phyloP scores from a whole-genome alignment of 2,329 filamentous ascomycete genomes.

The Mycosphaerella sp. region DNA sequence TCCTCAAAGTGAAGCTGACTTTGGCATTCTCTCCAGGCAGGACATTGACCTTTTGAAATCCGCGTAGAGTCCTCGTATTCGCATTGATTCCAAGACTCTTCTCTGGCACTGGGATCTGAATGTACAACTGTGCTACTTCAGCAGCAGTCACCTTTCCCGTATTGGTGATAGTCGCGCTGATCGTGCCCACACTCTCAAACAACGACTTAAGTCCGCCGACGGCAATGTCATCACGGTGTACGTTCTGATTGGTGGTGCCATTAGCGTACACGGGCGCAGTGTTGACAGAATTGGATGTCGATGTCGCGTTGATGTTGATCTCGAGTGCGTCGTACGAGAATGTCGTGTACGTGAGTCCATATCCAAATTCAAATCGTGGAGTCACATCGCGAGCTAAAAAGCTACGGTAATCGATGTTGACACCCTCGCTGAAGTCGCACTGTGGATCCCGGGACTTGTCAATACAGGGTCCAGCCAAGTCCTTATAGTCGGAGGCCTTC shows the following conservation, averaged over 20 bases:
- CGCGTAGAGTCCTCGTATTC: constrained; percentile 29
- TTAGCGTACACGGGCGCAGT: constrained; percentile 27
- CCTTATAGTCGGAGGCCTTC: constrained; percentile 52
- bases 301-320: constrained; percentile 26
- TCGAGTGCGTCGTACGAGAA: constrained; percentile 33
- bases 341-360: constrained; percentile 35
- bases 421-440: constrained; percentile 33
- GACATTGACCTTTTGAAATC: constrained; percentile 32
- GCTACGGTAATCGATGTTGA: constrained; percentile 36
- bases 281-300: constrained; percentile 20
- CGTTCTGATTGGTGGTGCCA: constrained; percentile 29
- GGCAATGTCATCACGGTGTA: constrained; percentile 20
- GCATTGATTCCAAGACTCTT: constrained; percentile 47
- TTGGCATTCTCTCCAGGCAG: constrained; percentile 28
- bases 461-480: constrained; percentile 35
- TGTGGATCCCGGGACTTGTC: constrained; percentile 25
- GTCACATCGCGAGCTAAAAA: constrained; percentile 31
- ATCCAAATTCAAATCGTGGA: constrained; percentile 35
- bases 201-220: constrained; percentile 34
- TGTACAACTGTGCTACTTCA: constrained; percentile 49
- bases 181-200: constrained; percentile 46
- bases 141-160: constrained; percentile 45
- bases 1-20: constrained; percentile 36
- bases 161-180: constrained; percentile 48
- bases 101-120: constrained; percentile 36